Evolutionary conservation across 2,329 filamentous ascomycete genomes (phyloP), one percentile per base, ranked within the genome.

Genomic region (Sporothrix euskadiensis): DNA sequence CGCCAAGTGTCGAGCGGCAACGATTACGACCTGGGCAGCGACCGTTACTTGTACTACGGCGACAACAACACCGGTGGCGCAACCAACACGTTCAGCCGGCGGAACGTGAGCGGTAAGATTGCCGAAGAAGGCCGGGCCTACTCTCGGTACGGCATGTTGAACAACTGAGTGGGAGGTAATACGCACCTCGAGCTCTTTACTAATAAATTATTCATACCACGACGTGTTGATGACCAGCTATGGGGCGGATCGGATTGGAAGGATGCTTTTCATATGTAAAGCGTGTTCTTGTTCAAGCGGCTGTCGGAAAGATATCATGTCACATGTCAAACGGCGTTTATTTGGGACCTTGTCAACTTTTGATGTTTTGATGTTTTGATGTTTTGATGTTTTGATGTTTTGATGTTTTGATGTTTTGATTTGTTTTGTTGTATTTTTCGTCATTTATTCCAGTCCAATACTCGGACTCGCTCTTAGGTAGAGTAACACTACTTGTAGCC

Each of bases 101-200:
- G 91, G 63, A 89, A 91, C 75, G 91, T 93, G 2, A 94, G 91
- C 79, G 92, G 92, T 0, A 93, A 92, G 83, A 81, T 90, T 72
- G 91, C 87, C 0, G 92, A 94, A 80, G 92, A 94, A 79, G 92
- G 92, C 1, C 83, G 61, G 72, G 72, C 72, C 77, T 77, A 75
- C 57, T 77, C 75, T n/a, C 76, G 76, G 66, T 79, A 76, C 66
- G 76, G 76, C 41, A 73, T 73, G n/a, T n/a, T 76, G 56, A 74
- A 75, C 35, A 59, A 68, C 69, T 73, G 57, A 63, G 26, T 7
- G 12, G 14, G 5, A 35, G 65, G 22, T 16, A 49, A 49, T 19
- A 30, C 52, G 8, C 14, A 5, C 4, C 35, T 44, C 26, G 10
- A n/a, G 16, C 32, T 30, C 35, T 26, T 30, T 10, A 66, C 39